Conservation (phyloP, 1,284 basidiomycete genomes). For the Sphaerobolus stellatus region DNA sequence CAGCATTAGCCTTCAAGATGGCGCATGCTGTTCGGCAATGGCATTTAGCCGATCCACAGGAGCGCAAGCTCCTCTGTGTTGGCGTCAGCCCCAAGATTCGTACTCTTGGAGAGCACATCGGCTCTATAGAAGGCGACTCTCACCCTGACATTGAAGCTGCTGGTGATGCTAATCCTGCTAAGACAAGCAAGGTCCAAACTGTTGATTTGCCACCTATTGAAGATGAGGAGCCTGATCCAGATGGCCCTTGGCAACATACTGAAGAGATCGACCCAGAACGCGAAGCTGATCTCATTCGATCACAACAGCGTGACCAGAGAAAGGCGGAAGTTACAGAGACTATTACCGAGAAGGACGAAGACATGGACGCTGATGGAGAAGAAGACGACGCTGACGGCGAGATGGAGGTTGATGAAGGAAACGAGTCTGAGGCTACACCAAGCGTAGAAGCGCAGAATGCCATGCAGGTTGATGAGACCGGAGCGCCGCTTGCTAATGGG, state of each 20-base stretch:
- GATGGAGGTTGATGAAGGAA: conserved; percentile 15
- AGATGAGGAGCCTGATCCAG: not conserved
- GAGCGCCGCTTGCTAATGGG: not conserved
- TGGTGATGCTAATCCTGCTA: conserved; percentile 1
- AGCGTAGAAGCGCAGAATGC: not conserved
- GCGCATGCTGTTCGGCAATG: conserved; percentile 84
- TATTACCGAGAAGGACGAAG: conserved; percentile 17
- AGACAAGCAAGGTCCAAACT: conserved; percentile 1
- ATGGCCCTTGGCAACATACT: not conserved
- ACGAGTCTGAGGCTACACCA: not conserved
- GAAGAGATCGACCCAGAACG: conserved; percentile 10
- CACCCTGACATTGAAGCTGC: conserved; percentile 7
- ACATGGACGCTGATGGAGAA: conserved; percentile 25
- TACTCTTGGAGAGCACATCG: conserved; percentile 17
- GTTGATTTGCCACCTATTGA: conserved; percentile 3
- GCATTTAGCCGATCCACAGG: conserved; percentile 69
- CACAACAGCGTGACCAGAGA: not conserved
- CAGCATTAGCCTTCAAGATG: conserved; percentile 82
- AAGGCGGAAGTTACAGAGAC: conserved; percentile 16
- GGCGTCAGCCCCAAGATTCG: conserved; percentile 38
- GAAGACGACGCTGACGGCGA: conserved; percentile 23
- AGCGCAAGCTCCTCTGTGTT: conserved; percentile 67
- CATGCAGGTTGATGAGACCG: not conserved
- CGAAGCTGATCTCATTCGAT: conserved; percentile 6
- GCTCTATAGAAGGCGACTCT: conserved; percentile 51